phyloP scores from a whole-genome alignment of 345 rosid species.

The Euclidium syriacum region DNA sequence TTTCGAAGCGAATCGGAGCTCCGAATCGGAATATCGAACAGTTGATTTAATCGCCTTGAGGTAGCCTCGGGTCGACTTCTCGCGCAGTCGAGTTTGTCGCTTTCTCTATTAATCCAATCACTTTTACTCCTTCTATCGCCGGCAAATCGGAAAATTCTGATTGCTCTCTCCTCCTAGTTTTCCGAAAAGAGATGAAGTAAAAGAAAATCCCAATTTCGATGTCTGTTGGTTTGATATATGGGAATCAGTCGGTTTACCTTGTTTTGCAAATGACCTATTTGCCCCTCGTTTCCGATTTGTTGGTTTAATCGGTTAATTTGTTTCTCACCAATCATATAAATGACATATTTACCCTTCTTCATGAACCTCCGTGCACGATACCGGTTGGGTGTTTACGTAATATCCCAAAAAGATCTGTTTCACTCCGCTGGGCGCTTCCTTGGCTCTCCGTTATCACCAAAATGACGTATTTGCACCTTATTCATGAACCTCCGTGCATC shows the following conservation, averaged over 20 bases:
- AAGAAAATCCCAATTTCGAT: background rate
- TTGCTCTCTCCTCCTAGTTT: background rate
- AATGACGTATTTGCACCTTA: too few species aligned
- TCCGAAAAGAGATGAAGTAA: background rate
- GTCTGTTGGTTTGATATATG: slow-evolving; percentile 4
- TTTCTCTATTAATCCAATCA: slow-evolving; percentile 54
- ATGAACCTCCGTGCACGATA: background rate
- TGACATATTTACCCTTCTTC: background rate
- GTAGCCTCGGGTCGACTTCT: slow-evolving; percentile 77
- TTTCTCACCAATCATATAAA: background rate
- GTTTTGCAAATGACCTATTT: background rate
- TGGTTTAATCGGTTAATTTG: too few species aligned
- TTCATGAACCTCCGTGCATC: too few species aligned
- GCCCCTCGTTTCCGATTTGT: too few species aligned
- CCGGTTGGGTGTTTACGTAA: background rate
- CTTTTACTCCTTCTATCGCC: slow-evolving; percentile 42
- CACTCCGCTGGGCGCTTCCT: too few species aligned
- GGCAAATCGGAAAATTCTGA: background rate
- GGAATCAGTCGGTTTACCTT: slow-evolving; percentile 1
- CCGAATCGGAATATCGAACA: slow-evolving; percentile 75
- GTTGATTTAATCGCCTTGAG: slow-evolving; percentile 74
- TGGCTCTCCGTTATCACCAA: too few species aligned
- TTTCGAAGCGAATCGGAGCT: slow-evolving; percentile 62
- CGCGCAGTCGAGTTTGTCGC: slow-evolving; percentile 66
- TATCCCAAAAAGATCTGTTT: background rate